phyloP scores from a whole-genome alignment of 208 protist species.

The Trypanosoma cruzi region DNA sequence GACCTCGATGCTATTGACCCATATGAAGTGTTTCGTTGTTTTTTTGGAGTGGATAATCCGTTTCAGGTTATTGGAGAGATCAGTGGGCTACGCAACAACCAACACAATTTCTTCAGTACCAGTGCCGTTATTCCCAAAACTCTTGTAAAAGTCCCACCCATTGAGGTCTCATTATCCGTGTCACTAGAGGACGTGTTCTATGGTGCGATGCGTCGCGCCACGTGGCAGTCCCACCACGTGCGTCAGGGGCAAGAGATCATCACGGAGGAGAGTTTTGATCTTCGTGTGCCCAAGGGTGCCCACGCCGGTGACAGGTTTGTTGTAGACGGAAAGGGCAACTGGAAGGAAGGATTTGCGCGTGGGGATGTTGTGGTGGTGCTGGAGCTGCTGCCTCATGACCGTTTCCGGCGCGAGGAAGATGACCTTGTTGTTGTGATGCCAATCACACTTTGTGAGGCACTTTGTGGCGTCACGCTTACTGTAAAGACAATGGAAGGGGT shows the following conservation, averaged over 20 bases:
- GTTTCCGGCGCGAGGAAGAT: conserved; percentile 84
- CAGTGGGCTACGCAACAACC: conserved; percentile 72
- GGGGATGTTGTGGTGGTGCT: conserved; percentile 79
- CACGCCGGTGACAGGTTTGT: conserved; percentile 68
- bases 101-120: conserved; percentile 82
- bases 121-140: conserved; percentile 55
- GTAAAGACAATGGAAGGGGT: conserved; percentile 81
- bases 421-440: conserved; percentile 67
- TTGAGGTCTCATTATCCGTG: conserved; percentile 64
- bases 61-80: conserved; percentile 85
- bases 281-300: conserved; percentile 71
- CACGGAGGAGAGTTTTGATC: conserved; percentile 57
- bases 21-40: conserved; percentile 77
- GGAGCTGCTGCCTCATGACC: conserved; percentile 65
- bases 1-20: conserved; percentile 81
- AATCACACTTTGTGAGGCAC: conserved; percentile 79
- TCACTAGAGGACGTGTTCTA: conserved; percentile 88
- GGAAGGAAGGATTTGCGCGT: conserved; percentile 47
- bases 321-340: conserved; percentile 66
- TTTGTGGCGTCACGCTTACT: conserved; percentile 85
- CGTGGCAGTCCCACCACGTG: conserved; percentile 50
- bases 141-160: conserved; percentile 51
- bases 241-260: conserved; percentile 29
- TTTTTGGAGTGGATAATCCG: conserved; percentile 91
- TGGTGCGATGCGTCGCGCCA: conserved; percentile 72